A percentile compares a stretch with the other conserved stretches of the same genome.
These are phyloP conservation scores for Oidiodendron maius DNA, from an alignment of 495 filamentous ascomycete genomes.

Conservation along the genomic window DNA sequence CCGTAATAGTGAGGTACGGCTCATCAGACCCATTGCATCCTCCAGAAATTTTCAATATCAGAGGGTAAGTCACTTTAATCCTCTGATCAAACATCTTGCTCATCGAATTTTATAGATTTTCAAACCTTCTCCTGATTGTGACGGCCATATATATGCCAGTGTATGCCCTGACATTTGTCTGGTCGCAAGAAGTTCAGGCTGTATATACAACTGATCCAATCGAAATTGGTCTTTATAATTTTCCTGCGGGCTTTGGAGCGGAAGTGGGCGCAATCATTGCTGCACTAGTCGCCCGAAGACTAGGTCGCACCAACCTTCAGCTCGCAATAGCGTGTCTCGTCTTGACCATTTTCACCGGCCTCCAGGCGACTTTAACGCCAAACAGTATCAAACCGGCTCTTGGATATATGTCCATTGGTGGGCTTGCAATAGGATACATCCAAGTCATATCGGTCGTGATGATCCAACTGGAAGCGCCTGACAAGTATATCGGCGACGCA, in stretches of 20 bases:
- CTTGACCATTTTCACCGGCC: background rate
- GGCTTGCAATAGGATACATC: background rate
- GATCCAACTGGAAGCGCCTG: background rate
- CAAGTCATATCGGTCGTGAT: background rate
- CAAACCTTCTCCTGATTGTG: background rate
- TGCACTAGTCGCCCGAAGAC: background rate
- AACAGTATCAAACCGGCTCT: background rate
- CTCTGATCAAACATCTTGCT: too few species aligned
- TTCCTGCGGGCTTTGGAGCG: background rate
- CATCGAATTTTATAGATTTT: too few species aligned
- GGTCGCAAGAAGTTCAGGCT: background rate
- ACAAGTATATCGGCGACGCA: background rate
- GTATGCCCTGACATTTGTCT: background rate
- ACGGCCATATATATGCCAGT: background rate
- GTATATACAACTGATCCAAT: background rate
- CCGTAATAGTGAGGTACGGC: too few species aligned
- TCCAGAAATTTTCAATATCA: background rate
- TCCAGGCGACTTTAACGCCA: background rate
- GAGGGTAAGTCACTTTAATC: background rate
- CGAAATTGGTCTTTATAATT: background rate
- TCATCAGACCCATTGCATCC: background rate
- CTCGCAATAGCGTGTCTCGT: background rate
- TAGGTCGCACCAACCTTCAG: background rate
- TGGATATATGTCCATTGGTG: background rate
- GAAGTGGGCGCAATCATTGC: background rate